These are phyloP conservation scores for Calocera cornea DNA, from an alignment of 768 basidiomycete species.

Conservation along the genomic window DNA sequence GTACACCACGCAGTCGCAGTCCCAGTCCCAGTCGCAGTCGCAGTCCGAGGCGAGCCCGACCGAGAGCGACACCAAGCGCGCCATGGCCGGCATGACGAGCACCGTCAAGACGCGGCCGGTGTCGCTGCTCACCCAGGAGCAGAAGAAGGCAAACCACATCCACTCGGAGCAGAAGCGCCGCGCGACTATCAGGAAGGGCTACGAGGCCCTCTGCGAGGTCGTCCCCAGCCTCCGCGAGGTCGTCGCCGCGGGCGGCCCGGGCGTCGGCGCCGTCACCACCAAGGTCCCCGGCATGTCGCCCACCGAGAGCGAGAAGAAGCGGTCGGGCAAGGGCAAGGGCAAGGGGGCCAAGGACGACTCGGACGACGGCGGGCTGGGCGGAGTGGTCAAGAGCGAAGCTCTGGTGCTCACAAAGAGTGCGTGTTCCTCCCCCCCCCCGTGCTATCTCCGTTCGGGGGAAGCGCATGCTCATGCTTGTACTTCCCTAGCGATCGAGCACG, in stretches of 20 bases:
- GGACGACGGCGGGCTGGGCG: slow-evolving; percentile 28
- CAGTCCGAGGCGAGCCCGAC: background rate
- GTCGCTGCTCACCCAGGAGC: slow-evolving; percentile 55
- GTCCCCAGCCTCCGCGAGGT: slow-evolving; percentile 74
- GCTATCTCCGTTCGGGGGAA: slow-evolving; percentile 5
- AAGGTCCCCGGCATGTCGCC: slow-evolving; percentile 6
- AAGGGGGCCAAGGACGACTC: background rate
- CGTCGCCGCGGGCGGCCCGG: slow-evolving; percentile 59
- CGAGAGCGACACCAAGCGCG: background rate
- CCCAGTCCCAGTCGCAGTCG: too few species aligned
- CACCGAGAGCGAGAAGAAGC: slow-evolving; percentile 4
- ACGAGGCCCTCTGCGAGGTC: slow-evolving; percentile 72
- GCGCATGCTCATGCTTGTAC: background rate
- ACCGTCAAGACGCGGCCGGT: slow-evolving; percentile 1
- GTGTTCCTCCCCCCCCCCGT: slow-evolving; percentile 22
- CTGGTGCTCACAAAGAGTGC: slow-evolving; percentile 77
- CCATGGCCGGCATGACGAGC: background rate
- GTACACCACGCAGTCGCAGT: too few species aligned
- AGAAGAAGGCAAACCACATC: slow-evolving; percentile 90
- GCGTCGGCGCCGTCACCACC: slow-evolving; percentile 20
- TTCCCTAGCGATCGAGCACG: slow-evolving; percentile 67
- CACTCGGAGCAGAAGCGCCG: slow-evolving; percentile 88
- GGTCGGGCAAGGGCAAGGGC: slow-evolving; percentile 2
- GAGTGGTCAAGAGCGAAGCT: slow-evolving; percentile 82
- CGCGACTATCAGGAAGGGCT: slow-evolving; percentile 78